Conservation (phyloP, 371 early-diverging fungal species). For the Rhizopus arrhizus region DNA sequence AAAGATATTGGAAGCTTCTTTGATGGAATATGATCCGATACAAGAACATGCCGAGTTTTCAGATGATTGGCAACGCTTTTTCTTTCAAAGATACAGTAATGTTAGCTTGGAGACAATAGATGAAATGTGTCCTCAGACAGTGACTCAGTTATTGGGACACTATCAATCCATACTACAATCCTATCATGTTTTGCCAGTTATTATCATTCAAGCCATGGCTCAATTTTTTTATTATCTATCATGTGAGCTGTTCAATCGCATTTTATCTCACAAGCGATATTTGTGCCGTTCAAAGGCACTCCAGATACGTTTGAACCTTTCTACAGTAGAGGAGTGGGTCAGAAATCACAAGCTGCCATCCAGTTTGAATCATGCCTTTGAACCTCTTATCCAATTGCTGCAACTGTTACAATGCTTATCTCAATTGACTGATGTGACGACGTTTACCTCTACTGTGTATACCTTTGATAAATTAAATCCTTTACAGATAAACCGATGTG, state of each 20-base stretch:
- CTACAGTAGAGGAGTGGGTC: constrained; percentile 82
- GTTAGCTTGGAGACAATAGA: background rate
- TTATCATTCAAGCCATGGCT: constrained; percentile 50
- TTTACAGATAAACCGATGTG: constrained; percentile 69
- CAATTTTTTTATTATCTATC: constrained; percentile 75
- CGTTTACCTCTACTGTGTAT: constrained; percentile 70
- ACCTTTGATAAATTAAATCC: constrained; percentile 64
- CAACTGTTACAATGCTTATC: constrained; percentile 83
- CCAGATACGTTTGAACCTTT: constrained; percentile 83
- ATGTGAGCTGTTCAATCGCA: constrained; percentile 76
- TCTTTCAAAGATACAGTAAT: constrained; percentile 31
- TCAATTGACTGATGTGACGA: constrained; percentile 61
- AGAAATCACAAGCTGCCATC: constrained; percentile 52
- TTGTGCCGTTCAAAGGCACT: constrained; percentile 82
- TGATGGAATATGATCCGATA: constrained; percentile 76
- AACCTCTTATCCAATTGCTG: constrained; percentile 72
- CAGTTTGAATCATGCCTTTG: constrained; percentile 39
- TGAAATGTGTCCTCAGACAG: constrained; percentile 49
- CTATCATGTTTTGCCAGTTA: constrained; percentile 61
- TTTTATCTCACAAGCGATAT: constrained; percentile 71
- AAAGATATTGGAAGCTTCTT: constrained; percentile 61
- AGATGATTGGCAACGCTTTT: constrained; percentile 54
- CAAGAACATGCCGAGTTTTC: constrained; percentile 66
- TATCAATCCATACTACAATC: constrained; percentile 46
- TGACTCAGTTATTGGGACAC: constrained; percentile 58